Evolutionary conservation across 192 early-diverging fungal species (phyloP).

Genomic region (Coemansia sp.): DNA sequence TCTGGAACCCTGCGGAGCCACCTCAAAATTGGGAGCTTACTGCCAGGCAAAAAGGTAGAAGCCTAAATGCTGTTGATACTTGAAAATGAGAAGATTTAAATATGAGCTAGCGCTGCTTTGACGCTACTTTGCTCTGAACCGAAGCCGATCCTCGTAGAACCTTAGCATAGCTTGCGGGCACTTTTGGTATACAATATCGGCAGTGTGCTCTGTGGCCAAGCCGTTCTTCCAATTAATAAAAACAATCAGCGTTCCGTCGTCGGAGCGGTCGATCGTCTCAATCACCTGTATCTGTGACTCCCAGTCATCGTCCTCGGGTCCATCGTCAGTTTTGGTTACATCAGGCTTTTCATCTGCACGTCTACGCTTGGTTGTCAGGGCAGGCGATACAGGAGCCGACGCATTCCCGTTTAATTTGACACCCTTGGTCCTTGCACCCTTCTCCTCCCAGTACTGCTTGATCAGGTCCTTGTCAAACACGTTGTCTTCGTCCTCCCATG

Average conservation of each 20-base stretch:
- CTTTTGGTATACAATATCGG: constrained; percentile 35
- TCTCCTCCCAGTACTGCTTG: constrained; percentile 35
- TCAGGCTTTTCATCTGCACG: constrained; percentile 6
- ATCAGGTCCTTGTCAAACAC: constrained; percentile 40
- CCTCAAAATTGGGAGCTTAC: no score
- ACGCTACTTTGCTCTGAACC: constrained; percentile 43
- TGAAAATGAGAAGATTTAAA: neutral
- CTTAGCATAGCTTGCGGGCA: constrained; percentile 52
- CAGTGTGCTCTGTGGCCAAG: constrained; percentile 35
- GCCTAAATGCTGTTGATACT: neutral
- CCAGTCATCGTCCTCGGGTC: constrained; percentile 24
- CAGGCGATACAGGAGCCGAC: neutral
- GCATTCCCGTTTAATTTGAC: constrained; percentile 10
- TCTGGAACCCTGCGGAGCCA: no score
- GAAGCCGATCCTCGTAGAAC: constrained; percentile 57
- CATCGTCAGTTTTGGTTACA: neutral
- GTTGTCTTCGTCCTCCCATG: constrained; percentile 60
- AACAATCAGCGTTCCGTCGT: constrained; percentile 31
- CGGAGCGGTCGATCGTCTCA: constrained; percentile 24
- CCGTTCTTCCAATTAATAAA: constrained; percentile 54
- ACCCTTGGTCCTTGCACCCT: constrained; percentile 7
- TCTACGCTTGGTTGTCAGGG: constrained; percentile 23
- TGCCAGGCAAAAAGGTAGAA: no score
- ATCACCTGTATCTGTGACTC: constrained; percentile 29
- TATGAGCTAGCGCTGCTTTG: neutral